Percentiles rank a stretch among this genome's conserved stretches.
Conservation (phyloP, 2,329 filamentous ascomycete species). For the Cladophialophora carrionii region DNA sequence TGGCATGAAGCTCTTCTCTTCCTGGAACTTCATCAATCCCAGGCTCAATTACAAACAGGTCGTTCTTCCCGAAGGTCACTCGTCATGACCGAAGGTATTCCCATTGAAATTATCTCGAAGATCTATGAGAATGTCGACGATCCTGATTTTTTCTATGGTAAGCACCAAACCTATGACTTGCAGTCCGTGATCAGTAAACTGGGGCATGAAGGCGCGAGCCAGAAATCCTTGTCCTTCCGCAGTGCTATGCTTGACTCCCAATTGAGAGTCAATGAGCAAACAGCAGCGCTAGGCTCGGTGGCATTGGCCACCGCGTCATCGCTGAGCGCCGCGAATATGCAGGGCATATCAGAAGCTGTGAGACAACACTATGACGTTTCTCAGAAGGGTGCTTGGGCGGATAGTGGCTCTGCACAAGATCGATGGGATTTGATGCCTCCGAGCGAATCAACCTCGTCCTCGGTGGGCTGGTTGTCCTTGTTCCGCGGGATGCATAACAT, state of each 20-base stretch:
- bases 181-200: constrained; percentile 77
- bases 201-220: constrained; percentile 85
- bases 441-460: constrained; percentile 4
- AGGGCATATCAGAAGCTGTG: constrained; percentile 81
- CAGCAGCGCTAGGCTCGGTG: constrained; percentile 55
- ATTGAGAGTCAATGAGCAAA: constrained; percentile 62
- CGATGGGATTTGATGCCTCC: constrained; percentile 20
- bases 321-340: constrained; percentile 78
- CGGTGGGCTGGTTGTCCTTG: constrained; percentile 10
- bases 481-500: constrained; percentile 23
- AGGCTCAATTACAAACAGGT: constrained; percentile 49
- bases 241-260: constrained; percentile 89
- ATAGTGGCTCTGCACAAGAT: not conserved
- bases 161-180: constrained; percentile 76
- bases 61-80: constrained; percentile 69
- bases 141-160: constrained; percentile 92
- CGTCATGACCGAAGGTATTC: constrained; percentile 55
- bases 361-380: constrained; percentile 46
- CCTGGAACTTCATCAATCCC: constrained; percentile 70
- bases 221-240: constrained; percentile 85
- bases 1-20: constrained; percentile 84
- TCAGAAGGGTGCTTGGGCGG: not conserved
- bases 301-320: constrained; percentile 28
- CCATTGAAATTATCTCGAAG: constrained; percentile 70
- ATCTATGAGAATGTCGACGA: constrained; percentile 95